phyloP scores from a whole-genome alignment of 768 basidiomycete genomes.

The Pleurotus giganteus region DNA sequence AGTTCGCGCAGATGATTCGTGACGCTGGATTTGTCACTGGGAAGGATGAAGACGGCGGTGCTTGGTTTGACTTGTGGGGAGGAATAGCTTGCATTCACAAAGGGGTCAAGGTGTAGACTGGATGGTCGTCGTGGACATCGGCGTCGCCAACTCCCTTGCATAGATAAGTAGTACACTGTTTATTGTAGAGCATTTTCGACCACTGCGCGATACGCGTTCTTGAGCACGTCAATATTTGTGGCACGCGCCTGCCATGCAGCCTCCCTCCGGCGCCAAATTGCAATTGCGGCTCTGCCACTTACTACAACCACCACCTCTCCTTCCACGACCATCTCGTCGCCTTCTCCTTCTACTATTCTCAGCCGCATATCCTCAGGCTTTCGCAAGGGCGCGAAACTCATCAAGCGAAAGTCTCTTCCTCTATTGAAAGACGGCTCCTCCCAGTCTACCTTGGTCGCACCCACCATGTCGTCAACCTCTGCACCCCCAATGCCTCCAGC shows the following conservation, averaged over 20 bases:
- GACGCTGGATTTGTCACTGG: constrained; percentile 82
- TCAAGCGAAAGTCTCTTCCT: constrained; percentile 10
- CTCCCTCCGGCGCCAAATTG: constrained; percentile 7
- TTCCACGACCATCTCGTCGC: constrained; percentile 11
- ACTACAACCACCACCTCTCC: constrained; percentile 31
- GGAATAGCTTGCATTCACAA: constrained; percentile 86
- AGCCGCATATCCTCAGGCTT: constrained; percentile 3
- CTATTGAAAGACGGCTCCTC: constrained; percentile 3
- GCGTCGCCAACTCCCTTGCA: background rate
- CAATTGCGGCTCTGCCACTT: constrained; percentile 14
- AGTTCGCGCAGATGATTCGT: constrained; percentile 86
- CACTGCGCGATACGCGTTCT: background rate
- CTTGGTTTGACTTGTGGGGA: constrained; percentile 84
- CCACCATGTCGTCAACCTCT: constrained; percentile 17
- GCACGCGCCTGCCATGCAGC: constrained; percentile 2
- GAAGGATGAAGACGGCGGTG: constrained; percentile 72
- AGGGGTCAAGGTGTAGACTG: constrained; percentile 70
- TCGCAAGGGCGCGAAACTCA: constrained; percentile 10
- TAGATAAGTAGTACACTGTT: background rate
- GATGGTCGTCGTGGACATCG: background rate
- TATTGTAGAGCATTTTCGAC: background rate
- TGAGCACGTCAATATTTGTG: background rate
- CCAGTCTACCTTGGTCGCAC: constrained; percentile 3
- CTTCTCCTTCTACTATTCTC: constrained; percentile 8
- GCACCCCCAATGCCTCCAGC: constrained; percentile 60